Base-by-base conservation (phyloP, 768 basidiomycete genomes). In the Suillus bovinus region DNA sequence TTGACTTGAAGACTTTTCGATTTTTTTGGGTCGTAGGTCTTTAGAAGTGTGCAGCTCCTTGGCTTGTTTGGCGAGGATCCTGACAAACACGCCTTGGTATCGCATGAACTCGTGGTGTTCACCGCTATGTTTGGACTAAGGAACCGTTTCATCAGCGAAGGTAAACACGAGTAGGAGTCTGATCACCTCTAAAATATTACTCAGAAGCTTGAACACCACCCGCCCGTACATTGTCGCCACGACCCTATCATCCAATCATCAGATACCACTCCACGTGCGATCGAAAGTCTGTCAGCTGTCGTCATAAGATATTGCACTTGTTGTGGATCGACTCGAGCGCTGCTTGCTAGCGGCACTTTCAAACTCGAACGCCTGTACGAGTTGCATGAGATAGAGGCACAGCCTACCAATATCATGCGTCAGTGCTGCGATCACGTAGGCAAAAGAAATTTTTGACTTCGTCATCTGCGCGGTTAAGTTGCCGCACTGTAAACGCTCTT, bases 1-100 rank as follows among this genome's bases (percentile, higher is more conserved):
- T 98, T 49, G 95, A 97, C 73, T 99, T 99, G 84, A 99, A 99
- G 39, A 99, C 90, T 95, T 96, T 67, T 98, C 96, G 66, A 99
- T 98, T 80, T 98, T 99, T 64, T 87, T 86, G 13, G 93, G 94
- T 9, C 96, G 85, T 4, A 92, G 86, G 69, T 99, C 96, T 71
- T 98, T 99, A 0, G 91, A 94, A 7, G 83, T 86, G 29, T 94
- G 87, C 1, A 98, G 81, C 63, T 98, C 94, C 64, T 87, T 86
- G 0, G 97, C 95, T 33, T 91, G 87, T 63, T 89, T 89, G 0
- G 91, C 91, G 2, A 99, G 81, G 1, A 87, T 89, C 52, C 93
- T 90, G 24, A 99, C 86, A 59, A 99, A 85, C 42, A 96, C 86
- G 6, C 90, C 94, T 76, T 99, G 97, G 20, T 94, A 82, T n/a